Conservation (phyloP, 106 monocot species). For the Allium cepa region DNA sequence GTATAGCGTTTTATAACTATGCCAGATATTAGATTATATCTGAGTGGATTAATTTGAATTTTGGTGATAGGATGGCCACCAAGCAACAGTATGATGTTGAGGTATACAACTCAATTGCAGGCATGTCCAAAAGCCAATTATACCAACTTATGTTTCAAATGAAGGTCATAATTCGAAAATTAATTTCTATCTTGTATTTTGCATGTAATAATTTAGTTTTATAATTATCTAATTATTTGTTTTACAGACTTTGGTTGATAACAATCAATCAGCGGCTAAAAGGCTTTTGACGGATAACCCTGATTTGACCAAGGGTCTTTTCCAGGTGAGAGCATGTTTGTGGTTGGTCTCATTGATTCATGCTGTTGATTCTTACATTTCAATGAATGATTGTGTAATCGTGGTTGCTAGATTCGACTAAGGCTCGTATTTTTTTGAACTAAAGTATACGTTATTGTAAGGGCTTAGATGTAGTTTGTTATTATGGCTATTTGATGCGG, state of each 20-base stretch:
- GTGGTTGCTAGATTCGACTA: too few relatives aligned
- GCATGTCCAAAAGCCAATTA: slow-evolving; percentile 63
- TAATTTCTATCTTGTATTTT: not conserved
- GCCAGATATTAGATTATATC: not conserved
- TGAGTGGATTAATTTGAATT: too few relatives aligned
- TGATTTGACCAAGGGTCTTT: slow-evolving; percentile 31
- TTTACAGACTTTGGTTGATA: slow-evolving; percentile 20
- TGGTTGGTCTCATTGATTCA: not conserved
- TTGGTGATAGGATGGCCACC: not conserved
- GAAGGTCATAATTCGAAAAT: slow-evolving; percentile 35
- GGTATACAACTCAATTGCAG: slow-evolving; percentile 13
- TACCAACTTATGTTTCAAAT: slow-evolving; percentile 69
- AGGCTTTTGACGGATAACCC: slow-evolving; percentile 32
- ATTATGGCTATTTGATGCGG: too few relatives aligned
- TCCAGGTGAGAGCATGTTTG: slow-evolving; percentile 27
- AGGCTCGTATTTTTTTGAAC: too few relatives aligned
- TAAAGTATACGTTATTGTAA: too few relatives aligned
- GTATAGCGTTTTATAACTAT: too few relatives aligned
- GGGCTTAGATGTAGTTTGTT: too few relatives aligned
- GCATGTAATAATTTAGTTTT: not conserved
- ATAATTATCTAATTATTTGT: not conserved
- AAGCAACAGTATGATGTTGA: slow-evolving; percentile 20
- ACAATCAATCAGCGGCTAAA: slow-evolving; percentile 23
- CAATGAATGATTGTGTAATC: too few relatives aligned
- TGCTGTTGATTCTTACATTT: too few relatives aligned